Base-by-base conservation (phyloP, 1,284 basidiomycete species). In the Earliella scabrosa region DNA sequence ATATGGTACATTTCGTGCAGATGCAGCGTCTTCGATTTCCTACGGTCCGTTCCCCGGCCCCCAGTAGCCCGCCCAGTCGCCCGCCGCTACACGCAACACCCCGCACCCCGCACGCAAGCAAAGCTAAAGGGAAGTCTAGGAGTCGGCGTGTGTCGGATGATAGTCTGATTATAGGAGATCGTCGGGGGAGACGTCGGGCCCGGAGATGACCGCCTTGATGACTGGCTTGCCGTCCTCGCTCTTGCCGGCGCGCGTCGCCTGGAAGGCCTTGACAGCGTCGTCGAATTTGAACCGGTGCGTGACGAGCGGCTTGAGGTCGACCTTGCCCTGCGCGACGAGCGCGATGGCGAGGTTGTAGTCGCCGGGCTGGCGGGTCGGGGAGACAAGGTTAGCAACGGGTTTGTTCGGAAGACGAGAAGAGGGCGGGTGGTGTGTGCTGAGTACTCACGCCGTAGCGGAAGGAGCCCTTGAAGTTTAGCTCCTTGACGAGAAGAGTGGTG, bases 231-330 rank as follows among this genome's bases (percentile, higher is more conserved):
- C 88, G 62, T 92, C 87, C 55, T 86, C 80, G 54, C 92, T 90
- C 75, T 90, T 92, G 34, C 95, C 95, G 32, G 83, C 79, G 36
- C 82, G 82, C 18, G 90, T 92, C 14, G 87, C 84, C 59, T 92
- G 77, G 81, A 98, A 96, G 4, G 95, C 95, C 55, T 81, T 77
- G 45, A 86, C 77, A 21, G 93, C 92, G 38, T 91, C 75, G 40
- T 87, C 80, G 64, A 97, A 88, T 18, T 80, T 70, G 75, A 88
- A 96, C 86, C 93, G 81, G 71, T 95, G 93, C 6, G 95, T 94
- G 49, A 97, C 91, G 36, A 98, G 80, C 13, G 93, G 89, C 74
- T 92, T 95, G 62, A 97, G 79, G 74, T 97, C 81, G 67, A 97
- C 84, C 69, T 89, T 88, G 44, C 92, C 92, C 58, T 82, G 82